A percentile compares a stretch with the other conserved stretches of the same genome.
Evolutionary conservation across 345 rosid species (phyloP).

Genomic region (Noccaea bulbosa): DNA sequence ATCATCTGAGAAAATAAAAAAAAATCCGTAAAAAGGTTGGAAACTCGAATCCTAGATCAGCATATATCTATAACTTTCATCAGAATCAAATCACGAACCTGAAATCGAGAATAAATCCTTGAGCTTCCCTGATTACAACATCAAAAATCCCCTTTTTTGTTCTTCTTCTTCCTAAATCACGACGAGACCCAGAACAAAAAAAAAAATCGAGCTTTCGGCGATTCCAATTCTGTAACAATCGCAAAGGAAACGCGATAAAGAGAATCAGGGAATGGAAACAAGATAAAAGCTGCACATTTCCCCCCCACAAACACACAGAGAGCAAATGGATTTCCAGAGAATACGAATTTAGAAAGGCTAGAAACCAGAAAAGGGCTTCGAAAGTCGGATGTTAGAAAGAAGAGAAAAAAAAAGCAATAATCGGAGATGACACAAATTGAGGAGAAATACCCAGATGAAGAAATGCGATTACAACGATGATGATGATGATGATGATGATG

Average conservation of each 20-base stretch:
- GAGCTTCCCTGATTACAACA: conserved; percentile 37
- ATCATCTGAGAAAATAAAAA: conserved; percentile 24
- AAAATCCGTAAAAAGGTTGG: background rate
- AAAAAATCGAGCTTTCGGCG: conserved; percentile 38
- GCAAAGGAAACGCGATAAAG: background rate
- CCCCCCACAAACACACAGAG: conserved; percentile 1
- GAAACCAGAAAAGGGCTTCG: conserved; percentile 27
- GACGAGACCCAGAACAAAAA: conserved; percentile 10
- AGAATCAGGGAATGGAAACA: conserved; percentile 36
- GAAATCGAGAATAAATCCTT: conserved; percentile 34
- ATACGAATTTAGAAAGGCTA: background rate
- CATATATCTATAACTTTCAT: conserved; percentile 22
- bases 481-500: conserved; percentile 44
- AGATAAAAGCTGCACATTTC: conserved; percentile 32
- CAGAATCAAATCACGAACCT: conserved; percentile 40
- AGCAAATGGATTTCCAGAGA: conserved; percentile 25
- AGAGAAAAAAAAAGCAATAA: conserved; percentile 15
- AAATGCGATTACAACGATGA: conserved; percentile 30
- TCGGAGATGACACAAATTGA: conserved; percentile 23
- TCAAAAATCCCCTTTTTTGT: conserved; percentile 10
- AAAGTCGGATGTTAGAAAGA: background rate
- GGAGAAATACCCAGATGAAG: conserved; percentile 26
- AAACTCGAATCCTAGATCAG: conserved; percentile 39
- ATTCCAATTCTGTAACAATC: conserved; percentile 28
- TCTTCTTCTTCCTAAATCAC: conserved; percentile 35